A percentile compares a stretch with the other conserved stretches of the same genome.
phyloP scores from a whole-genome alignment of 495 filamentous ascomycete species.

The Tuber indicum region DNA sequence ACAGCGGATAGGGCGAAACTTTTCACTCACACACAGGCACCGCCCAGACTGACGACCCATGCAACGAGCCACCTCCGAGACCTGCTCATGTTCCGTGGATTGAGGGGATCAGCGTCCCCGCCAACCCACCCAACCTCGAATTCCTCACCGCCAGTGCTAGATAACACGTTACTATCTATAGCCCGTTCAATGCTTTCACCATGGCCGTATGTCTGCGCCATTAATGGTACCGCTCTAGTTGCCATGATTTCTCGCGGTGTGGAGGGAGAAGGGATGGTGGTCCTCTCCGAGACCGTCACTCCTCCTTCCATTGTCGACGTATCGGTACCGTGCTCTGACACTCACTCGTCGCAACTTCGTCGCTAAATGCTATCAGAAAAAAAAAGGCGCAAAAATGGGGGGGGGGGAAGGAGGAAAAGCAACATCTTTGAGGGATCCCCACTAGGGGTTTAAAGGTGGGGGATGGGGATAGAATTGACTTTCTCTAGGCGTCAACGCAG shows the following conservation, averaged over 20 bases:
- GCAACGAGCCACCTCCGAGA: constrained; percentile 71
- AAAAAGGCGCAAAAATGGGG: neutral
- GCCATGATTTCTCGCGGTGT: neutral
- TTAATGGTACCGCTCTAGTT: neutral
- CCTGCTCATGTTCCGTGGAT: constrained; percentile 64
- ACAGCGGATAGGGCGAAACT: constrained; percentile 16
- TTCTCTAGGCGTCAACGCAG: neutral
- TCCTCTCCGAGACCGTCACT: neutral
- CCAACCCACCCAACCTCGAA: constrained; percentile 47
- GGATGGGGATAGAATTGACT: neutral
- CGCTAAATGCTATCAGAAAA: neutral
- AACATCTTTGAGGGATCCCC: neutral
- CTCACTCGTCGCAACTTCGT: neutral
- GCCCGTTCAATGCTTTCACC: neutral
- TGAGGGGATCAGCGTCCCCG: constrained; percentile 59
- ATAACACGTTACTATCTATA: neutral
- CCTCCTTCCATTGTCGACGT: neutral
- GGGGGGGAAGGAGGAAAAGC: neutral
- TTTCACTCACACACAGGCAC: constrained; percentile 72
- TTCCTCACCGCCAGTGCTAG: constrained; percentile 15
- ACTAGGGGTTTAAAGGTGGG: neutral
- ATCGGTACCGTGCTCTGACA: neutral
- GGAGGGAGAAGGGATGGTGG: neutral
- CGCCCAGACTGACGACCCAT: constrained; percentile 61
- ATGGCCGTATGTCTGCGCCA: neutral